phyloP scores from a whole-genome alignment of 805 yeast species.

The Wickerhamiella allomyrinae region DNA sequence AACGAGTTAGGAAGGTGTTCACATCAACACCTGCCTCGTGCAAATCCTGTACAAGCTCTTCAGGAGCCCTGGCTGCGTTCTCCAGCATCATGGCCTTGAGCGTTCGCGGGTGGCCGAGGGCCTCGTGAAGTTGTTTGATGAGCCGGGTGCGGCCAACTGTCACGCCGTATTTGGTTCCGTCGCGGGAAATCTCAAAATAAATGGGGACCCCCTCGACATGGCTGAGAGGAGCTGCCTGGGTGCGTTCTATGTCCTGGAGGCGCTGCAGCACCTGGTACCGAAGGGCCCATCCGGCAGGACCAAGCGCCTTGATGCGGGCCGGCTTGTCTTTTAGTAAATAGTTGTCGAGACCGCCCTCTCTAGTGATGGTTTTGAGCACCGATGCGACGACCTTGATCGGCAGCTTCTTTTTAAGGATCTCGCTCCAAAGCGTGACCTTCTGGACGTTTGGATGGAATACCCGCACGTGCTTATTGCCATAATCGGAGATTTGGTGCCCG shows the following conservation, averaged over 20 bases:
- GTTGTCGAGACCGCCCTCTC: constrained; percentile 90
- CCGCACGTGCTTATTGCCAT: constrained; percentile 56
- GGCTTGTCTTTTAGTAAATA: constrained; percentile 76
- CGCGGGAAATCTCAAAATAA: constrained; percentile 31
- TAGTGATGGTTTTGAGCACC: constrained; percentile 73
- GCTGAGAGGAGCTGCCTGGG: constrained; percentile 28
- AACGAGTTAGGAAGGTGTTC: background rate
- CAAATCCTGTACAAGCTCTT: constrained; percentile 37
- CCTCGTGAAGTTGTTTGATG: constrained; percentile 25
- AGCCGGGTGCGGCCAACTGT: constrained; percentile 54
- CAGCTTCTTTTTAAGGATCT: constrained; percentile 44
- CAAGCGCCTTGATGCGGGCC: constrained; percentile 83
- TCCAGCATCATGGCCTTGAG: constrained; percentile 35
- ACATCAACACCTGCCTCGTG: constrained; percentile 27
- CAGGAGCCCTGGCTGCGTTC: constrained; percentile 33
- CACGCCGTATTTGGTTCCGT: constrained; percentile 26
- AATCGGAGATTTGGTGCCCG: constrained; percentile 70
- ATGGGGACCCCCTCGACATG: constrained; percentile 29
- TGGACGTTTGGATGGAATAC: constrained; percentile 73
- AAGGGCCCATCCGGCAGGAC: constrained; percentile 83
- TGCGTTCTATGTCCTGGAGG: constrained; percentile 29
- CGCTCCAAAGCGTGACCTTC: constrained; percentile 70
- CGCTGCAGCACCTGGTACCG: constrained; percentile 55
- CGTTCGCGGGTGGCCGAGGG: constrained; percentile 10
- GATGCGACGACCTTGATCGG: constrained; percentile 55